Percentiles rank a stretch among this genome's conserved stretches.
These are phyloP conservation scores for Blastobotrys arbuscula DNA, from an alignment of 1,139 yeast genomes.

Conservation along the genomic window DNA sequence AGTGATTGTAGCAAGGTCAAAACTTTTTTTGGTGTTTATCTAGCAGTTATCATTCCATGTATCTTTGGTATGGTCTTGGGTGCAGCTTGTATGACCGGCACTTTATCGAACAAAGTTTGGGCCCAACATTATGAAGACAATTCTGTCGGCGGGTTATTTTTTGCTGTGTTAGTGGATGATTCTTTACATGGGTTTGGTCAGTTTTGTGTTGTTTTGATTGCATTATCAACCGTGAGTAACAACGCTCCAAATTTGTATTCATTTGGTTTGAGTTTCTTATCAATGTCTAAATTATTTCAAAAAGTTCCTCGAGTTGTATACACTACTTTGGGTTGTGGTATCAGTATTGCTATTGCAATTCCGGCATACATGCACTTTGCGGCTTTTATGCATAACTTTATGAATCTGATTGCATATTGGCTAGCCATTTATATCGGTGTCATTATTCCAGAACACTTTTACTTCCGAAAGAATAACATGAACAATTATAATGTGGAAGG, in stretches of 20 bases:
- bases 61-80: constrained; percentile 74
- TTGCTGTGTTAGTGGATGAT: constrained; percentile 66
- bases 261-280: constrained; percentile 76
- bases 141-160: constrained; percentile 78
- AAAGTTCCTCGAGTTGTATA: constrained; percentile 76
- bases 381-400: constrained; percentile 71
- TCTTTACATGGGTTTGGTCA: constrained; percentile 86
- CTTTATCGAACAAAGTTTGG: constrained; percentile 42
- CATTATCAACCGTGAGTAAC: constrained; percentile 81
- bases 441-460: constrained; percentile 68
- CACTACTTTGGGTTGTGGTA: constrained; percentile 71
- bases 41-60: constrained; percentile 64
- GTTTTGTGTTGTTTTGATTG: constrained; percentile 78
- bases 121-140: constrained; percentile 45
- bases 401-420: constrained; percentile 89
- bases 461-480: constrained; percentile 50
- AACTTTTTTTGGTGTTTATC: constrained; percentile 57
- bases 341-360: constrained; percentile 77
- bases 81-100: constrained; percentile 78
- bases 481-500: constrained; percentile 57
- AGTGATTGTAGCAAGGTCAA: constrained; percentile 51
- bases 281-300: constrained; percentile 67
- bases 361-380: constrained; percentile 79
- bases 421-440: constrained; percentile 78
- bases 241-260: constrained; percentile 93